phyloP scores from a whole-genome alignment of 176 grass and related monocot genomes.

The Zea mays region Zm-B73-REFERENCE-NAM-5.0 NC_050096.1:47781501-47782000 shows the following conservation, averaged over 20 bases:
- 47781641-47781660: conserved; percentile 76
- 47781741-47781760: conserved; percentile 45
- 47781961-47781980: conserved; percentile 11
- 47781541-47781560: conserved; percentile 77
- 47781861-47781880: not conserved
- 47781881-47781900: not conserved
- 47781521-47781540: conserved; percentile 84
- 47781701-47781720: conserved; percentile 88
- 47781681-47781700: conserved; percentile 84
- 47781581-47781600: conserved; percentile 87
- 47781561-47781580: conserved; percentile 85
- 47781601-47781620: conserved; percentile 90
- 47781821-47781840: conserved; percentile 7
- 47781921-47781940: conserved; percentile 4
- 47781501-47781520: conserved; percentile 88
- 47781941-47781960: conserved; percentile 10
- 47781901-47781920: not conserved
- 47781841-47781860: conserved; percentile 20
- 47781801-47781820: not conserved
- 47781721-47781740: conserved; percentile 89
- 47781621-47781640: conserved; percentile 83
- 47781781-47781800: conserved; percentile 18
- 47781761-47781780: not conserved
- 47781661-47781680: conserved; percentile 90
- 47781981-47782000: conserved; percentile 20